Evolutionary conservation across 345 rosid species (phyloP), one percentile per base, ranked within the genome.

Genomic region (Populus davidiana): DNA sequence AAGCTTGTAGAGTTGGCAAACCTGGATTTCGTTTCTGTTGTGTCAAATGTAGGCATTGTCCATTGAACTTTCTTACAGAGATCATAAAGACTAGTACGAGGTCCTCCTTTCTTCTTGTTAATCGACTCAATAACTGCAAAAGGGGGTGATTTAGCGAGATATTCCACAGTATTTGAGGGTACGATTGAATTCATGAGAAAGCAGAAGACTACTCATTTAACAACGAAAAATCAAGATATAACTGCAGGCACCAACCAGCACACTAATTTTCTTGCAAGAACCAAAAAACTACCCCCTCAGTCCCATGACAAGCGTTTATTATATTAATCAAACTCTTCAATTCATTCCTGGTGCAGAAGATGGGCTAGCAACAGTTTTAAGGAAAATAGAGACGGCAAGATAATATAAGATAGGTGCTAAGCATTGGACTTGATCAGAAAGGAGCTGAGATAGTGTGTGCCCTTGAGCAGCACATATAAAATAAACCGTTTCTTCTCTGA

Each of bases 31-130:
- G 82, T 73, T 83, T 89, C 98, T 8, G 75, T 35, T 44, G 93
- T 84, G 6, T 81, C 74, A 14, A 84, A 91, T 16, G 80, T 78
- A 56, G 99, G 97, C 89, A 78, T 79, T 36, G 97, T 93, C 98
- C 97, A 92, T 65, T 89, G 90, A 81, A 77, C 76, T 71, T 82
- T 91, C 90, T 88, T 92, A 68, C 99, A 96, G 54, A 93, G 93
- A 49, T 87, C 86, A 49, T 78, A 88, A 76, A 96, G 92, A 17
- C 84, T 33, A 18, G 50, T 89, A 41, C 99, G 87, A 33, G 98
- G 98, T 72, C 90, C 96, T 4, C 99, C 99, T 87, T 96, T 96
- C 82, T 86, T 88, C 85, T 82, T 84, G 86, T 76, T 77, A 78
- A 92, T 81, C 4, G 93, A 81, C 61, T 80, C 87, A 21, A 89